Conservation (phyloP, 169 alveolate genomes). For the Besnoitia besnoiti region DNA sequence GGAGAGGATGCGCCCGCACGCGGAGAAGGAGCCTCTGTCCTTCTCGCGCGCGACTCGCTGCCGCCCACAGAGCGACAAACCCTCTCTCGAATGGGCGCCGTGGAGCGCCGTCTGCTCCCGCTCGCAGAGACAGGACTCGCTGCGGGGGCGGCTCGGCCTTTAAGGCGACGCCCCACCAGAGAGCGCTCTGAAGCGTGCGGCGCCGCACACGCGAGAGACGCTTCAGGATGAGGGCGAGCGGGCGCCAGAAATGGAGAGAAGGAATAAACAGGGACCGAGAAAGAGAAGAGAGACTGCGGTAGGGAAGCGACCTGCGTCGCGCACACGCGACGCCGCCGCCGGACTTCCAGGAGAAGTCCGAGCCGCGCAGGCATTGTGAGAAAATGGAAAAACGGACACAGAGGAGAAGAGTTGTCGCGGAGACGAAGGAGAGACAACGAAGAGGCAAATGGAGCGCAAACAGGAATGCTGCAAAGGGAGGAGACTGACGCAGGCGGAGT, state of each 20-base stretch:
- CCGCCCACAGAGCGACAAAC: too few relatives aligned
- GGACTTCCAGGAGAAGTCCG: neutral
- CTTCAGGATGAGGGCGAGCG: too few relatives aligned
- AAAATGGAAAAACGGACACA: neutral
- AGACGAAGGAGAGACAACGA: neutral
- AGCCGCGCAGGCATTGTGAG: neutral
- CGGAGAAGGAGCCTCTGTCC: too few relatives aligned
- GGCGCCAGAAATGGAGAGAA: neutral
- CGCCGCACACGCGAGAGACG: too few relatives aligned
- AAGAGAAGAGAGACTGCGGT: neutral
- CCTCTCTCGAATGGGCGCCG: too few relatives aligned
- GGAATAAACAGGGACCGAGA: neutral
- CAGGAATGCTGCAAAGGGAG: neutral
- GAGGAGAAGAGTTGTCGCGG: neutral
- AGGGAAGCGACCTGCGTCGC: neutral
- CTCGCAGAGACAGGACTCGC: too few relatives aligned
- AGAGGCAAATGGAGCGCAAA: neutral
- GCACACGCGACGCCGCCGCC: neutral
- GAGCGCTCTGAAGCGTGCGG: too few relatives aligned
- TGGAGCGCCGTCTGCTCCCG: too few relatives aligned
- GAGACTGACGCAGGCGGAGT: neutral
- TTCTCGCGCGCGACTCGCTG: too few relatives aligned
- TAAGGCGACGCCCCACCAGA: too few relatives aligned
- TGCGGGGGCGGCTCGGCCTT: too few relatives aligned
- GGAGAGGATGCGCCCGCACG: too few relatives aligned